Conservation (phyloP, 2,329 filamentous ascomycete species). For the Nigrospora oryzae region DNA sequence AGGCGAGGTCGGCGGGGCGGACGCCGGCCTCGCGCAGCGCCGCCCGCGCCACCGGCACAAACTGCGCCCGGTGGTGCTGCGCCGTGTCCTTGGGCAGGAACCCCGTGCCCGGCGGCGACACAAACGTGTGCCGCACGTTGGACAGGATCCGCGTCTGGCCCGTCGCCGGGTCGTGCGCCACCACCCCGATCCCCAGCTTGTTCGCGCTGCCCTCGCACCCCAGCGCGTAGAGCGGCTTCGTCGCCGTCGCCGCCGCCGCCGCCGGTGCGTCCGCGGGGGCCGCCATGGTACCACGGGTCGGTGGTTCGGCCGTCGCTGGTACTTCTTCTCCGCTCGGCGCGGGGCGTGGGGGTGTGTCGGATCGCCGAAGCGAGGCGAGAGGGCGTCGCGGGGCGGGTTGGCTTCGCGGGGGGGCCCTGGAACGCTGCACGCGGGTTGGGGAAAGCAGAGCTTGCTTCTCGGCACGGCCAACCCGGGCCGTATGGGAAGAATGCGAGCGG, state of each 20-base stretch:
- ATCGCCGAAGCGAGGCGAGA: no score
- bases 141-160: slow-evolving; percentile 65
- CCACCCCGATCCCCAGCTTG: slow-evolving; percentile 91
- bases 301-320: neutral
- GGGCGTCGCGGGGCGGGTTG: no score
- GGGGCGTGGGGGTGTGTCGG: no score
- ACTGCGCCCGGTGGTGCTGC: slow-evolving; percentile 79
- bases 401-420: no score
- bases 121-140: slow-evolving; percentile 91
- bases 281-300: neutral
- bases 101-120: slow-evolving; percentile 83
- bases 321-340: no score
- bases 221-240: slow-evolving; percentile 41
- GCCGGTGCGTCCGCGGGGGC: neutral
- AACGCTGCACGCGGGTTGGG: no score
- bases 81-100: slow-evolving; percentile 97
- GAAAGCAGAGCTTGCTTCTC: no score
- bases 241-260: slow-evolving; percentile 9
- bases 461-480: no score
- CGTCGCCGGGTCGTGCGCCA: slow-evolving; percentile 59
- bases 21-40: slow-evolving; percentile 66
- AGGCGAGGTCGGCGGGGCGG: slow-evolving; percentile 62
- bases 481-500: no score
- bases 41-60: slow-evolving; percentile 70
- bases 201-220: slow-evolving; percentile 88